Base-by-base conservation (phyloP, 805 yeast species). In the Nakazawaea peltata region DNA sequence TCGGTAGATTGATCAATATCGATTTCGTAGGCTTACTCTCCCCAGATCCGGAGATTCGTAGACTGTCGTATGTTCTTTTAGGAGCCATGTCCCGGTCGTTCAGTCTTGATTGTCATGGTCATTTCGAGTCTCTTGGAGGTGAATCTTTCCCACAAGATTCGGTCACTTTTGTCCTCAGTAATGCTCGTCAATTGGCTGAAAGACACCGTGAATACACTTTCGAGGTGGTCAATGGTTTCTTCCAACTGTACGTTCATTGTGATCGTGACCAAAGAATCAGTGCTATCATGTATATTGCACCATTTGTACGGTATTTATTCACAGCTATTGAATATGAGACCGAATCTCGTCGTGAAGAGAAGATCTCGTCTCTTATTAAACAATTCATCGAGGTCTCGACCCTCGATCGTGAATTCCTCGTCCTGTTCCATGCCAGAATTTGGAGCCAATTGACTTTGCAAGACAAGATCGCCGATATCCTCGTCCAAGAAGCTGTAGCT, bases 251-350 rank as follows among this genome's bases (percentile, higher is more conserved):
- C 40, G 72, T 64, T 2, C 57, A 54, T 32, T 46, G 68, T 15
- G 54, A 59, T 0, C 40, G 36, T 0, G 59, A 52, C 6, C 61
- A 60, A 26, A 38, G 59, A 32, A 45, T 63, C n/a, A 57, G 67
- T 37, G 67, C 74, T 1, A 63, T 64, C 14, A 48, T 69, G 34
- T 77, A 76, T 47, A 59, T 77, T 9, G 62, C 81, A 0, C 88
- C 92, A 2, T 86, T 95, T 94, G 64, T 81, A 12, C 69, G 69
- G 17, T 81, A 84, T 45, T 62, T 84, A 17, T 73, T 75, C 49
- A 62, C 65, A 11, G 54, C 74, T 44, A 77, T 83, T 6, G 79
- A 65, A 47, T 46, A 68, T 28, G 63, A 61, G 13, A 74, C 71
- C 44, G 37, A 30, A 4, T 21, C 30, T 10, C 18, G 26, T 23